Evolutionary conservation across 352 stramenopile genomes (phyloP).

Genomic region (Phytopythium boreale): DNA sequence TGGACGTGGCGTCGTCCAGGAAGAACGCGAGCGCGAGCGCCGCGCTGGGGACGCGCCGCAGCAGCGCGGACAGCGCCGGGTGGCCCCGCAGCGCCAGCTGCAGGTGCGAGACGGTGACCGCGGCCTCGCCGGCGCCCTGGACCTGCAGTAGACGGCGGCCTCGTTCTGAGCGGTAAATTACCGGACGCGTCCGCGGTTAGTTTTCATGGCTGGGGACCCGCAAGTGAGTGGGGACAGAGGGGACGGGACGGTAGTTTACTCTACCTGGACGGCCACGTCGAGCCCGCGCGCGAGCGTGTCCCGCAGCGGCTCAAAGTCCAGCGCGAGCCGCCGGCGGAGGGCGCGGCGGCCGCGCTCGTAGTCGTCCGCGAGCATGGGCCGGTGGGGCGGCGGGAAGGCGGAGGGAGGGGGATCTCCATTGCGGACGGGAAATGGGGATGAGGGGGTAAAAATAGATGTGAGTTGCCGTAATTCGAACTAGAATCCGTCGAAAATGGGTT

Average conservation of each 20-base stretch:
- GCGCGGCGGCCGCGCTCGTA: conserved; percentile 37
- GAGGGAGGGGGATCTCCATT: no score
- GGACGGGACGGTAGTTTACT: no score
- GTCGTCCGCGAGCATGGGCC: conserved; percentile 14
- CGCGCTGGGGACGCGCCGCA: conserved; percentile 31
- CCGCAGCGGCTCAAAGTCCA: conserved; percentile 53
- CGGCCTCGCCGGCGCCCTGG: conserved; percentile 13
- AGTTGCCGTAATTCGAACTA: background rate
- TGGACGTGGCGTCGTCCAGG: conserved; percentile 45
- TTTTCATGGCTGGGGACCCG: background rate
- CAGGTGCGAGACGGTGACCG: conserved; percentile 47
- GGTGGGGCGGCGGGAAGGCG: no score
- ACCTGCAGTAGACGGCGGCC: conserved; percentile 44
- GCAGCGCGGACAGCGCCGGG: conserved; percentile 30
- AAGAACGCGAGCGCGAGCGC: conserved; percentile 44
- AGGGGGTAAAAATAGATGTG: background rate
- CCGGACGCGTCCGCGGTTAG: conserved; percentile 6
- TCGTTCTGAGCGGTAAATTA: conserved; percentile 24
- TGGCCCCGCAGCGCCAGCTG: conserved; percentile 50
- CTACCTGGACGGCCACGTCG: conserved; percentile 43
- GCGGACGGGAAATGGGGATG: background rate
- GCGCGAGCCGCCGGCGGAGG: conserved; percentile 43
- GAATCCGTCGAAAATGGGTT: no score
- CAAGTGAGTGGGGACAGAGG: no score
- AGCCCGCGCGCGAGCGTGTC: conserved; percentile 44